Evolutionary conservation across 2,329 filamentous ascomycete genomes (phyloP).

Genomic region (Pyrenophora tritici-repentis): DNA sequence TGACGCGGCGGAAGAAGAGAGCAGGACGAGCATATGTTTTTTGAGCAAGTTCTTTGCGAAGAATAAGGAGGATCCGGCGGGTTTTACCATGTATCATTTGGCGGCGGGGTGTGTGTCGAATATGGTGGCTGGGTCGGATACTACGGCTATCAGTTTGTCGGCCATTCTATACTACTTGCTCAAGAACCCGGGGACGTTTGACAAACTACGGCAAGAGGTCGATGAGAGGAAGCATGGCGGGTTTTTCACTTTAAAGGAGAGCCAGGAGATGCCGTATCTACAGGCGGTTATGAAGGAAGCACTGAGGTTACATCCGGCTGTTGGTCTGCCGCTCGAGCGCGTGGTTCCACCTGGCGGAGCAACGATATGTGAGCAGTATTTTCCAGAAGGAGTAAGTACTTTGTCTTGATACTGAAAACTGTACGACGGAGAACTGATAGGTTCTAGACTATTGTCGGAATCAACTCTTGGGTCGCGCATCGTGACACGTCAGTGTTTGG

Average conservation of each 20-base stretch:
- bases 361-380: constrained; percentile 15
- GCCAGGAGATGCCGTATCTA: constrained; percentile 37
- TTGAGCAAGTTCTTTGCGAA: constrained; percentile 21
- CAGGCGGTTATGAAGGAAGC: constrained; percentile 38
- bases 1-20: background rate
- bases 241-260: constrained; percentile 24
- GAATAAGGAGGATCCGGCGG: constrained; percentile 32
- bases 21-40: constrained; percentile 17
- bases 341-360: constrained; percentile 27
- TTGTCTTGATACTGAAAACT: background rate
- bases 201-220: constrained; percentile 22
- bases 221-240: constrained; percentile 4
- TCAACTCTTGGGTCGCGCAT: constrained; percentile 30
- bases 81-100: constrained; percentile 46
- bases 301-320: constrained; percentile 31
- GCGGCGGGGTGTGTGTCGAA: constrained; percentile 44
- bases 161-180: constrained; percentile 30
- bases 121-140: constrained; percentile 52
- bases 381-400: constrained; percentile 23
- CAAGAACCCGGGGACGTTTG: constrained; percentile 16
- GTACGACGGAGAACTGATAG: background rate
- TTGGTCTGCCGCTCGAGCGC: constrained; percentile 28
- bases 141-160: constrained; percentile 49
- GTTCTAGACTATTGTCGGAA: constrained; percentile 23
- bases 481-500: constrained; percentile 22